Conservation (phyloP, 805 yeast species). For the Candida berthetii region DNA sequence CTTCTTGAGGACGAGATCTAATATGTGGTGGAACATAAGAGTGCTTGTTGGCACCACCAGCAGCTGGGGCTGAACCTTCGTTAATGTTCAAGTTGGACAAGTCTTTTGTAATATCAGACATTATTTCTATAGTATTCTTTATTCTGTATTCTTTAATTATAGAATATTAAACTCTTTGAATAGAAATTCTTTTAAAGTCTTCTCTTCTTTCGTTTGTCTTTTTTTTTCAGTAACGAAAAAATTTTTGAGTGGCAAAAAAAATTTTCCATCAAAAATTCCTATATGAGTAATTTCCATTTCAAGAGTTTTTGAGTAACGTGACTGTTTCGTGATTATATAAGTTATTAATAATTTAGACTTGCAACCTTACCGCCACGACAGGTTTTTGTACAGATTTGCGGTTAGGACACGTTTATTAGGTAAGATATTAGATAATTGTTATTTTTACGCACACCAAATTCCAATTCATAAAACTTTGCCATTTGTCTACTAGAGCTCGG, state of each 20-base stretch:
- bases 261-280: neutral
- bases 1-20: constrained; percentile 25
- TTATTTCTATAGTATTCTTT: constrained; percentile 18
- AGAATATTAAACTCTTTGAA: neutral
- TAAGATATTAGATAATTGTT: too few species aligned
- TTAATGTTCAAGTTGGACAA: constrained; percentile 50
- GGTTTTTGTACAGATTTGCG: too few species aligned
- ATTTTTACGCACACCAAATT: too few species aligned
- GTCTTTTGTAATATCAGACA: constrained; percentile 54
- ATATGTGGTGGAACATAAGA: constrained; percentile 56
- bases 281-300: neutral
- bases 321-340: neutral
- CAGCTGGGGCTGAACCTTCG: constrained; percentile 17
- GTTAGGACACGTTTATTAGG: too few species aligned
- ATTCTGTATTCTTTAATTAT: neutral
- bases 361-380: too few species aligned
- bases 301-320: neutral
- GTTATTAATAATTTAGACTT: too few species aligned
- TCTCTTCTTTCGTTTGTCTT: neutral
- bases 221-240: too few species aligned
- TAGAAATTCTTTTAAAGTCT: too few species aligned
- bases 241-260: neutral
- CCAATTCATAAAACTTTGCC: too few species aligned
- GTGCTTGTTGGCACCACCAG: constrained; percentile 16
- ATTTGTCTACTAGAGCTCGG: too few species aligned